Conservation (phyloP, 768 basidiomycete genomes). For the Lanmaoa rubissima region DNA sequence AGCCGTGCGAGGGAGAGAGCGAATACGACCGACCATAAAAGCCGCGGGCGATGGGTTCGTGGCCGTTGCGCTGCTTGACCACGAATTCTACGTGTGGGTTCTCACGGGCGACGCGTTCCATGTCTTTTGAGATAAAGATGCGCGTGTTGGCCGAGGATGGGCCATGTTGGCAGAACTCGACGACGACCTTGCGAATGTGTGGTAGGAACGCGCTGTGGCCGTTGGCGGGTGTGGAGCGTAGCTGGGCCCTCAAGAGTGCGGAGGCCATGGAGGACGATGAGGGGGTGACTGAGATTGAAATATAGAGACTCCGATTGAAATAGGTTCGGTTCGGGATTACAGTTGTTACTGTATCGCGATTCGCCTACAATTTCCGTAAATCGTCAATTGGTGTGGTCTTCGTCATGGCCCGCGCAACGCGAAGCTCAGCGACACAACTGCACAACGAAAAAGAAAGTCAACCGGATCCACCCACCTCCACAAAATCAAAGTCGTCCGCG, state of each 20-base stretch:
- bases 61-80: conserved; percentile 68
- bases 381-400: conserved; percentile 18
- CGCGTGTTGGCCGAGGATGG: conserved; percentile 73
- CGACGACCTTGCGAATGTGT: conserved; percentile 79
- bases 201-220: conserved; percentile 75
- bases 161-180: conserved; percentile 86
- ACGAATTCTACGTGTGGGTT: conserved; percentile 88
- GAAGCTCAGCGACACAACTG: conserved; percentile 50
- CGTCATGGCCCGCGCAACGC: conserved; percentile 73
- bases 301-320: conserved; percentile 10
- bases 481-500: conserved; percentile 31
- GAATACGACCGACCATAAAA: conserved; percentile 60
- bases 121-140: conserved; percentile 60
- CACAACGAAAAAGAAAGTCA: conserved; percentile 32
- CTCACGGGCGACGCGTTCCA: conserved; percentile 61
- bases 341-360: conserved; percentile 12
- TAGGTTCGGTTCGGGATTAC: neutral
- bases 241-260: conserved; percentile 43
- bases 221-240: conserved; percentile 65
- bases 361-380: conserved; percentile 26
- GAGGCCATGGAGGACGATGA: conserved; percentile 32
- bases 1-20: conserved; percentile 3
- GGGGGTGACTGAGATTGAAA: conserved; percentile 30
- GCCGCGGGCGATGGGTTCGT: conserved; percentile 78
- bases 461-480: conserved; percentile 24